These are phyloP conservation scores for Nepenthes alata DNA, from an alignment of 179 eudicot species.

Conservation along the genomic window DNA sequence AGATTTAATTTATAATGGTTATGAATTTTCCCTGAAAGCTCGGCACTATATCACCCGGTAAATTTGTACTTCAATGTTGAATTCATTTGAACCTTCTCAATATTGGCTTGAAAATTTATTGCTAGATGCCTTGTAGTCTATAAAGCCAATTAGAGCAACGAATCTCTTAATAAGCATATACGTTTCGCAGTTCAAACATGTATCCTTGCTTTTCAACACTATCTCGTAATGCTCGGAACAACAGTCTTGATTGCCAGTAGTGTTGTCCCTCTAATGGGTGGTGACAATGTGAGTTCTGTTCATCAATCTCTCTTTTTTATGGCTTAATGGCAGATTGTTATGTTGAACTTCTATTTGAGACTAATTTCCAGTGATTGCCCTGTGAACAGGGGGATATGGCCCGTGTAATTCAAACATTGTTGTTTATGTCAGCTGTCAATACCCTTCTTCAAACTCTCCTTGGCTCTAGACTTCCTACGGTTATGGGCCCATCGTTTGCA, in stretches of 20 bases:
- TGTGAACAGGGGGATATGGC: conserved; percentile 74
- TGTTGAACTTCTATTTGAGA: neutral
- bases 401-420: conserved; percentile 68
- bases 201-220: conserved; percentile 81
- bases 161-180: neutral
- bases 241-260: conserved; percentile 58
- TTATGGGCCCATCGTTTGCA: conserved; percentile 93
- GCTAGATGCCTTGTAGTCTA: too few species aligned
- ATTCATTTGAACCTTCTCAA: too few species aligned
- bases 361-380: neutral
- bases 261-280: conserved; percentile 85
- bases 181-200: conserved; percentile 55
- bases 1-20: too few species aligned
- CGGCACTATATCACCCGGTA: too few species aligned
- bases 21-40: too few species aligned
- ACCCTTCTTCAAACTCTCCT: conserved; percentile 78
- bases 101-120: too few species aligned
- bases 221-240: conserved; percentile 90
- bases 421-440: conserved; percentile 82
- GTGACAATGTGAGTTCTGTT: conserved; percentile 43
- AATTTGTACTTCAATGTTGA: too few species aligned
- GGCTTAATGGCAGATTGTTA: neutral
- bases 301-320: neutral
- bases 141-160: neutral
- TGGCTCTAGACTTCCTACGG: conserved; percentile 88